Evolutionary conservation across 2,329 filamentous ascomycete species (phyloP), one percentile per base, ranked within the genome.

Genomic region (Hymenoscyphus fructigenus): DNA sequence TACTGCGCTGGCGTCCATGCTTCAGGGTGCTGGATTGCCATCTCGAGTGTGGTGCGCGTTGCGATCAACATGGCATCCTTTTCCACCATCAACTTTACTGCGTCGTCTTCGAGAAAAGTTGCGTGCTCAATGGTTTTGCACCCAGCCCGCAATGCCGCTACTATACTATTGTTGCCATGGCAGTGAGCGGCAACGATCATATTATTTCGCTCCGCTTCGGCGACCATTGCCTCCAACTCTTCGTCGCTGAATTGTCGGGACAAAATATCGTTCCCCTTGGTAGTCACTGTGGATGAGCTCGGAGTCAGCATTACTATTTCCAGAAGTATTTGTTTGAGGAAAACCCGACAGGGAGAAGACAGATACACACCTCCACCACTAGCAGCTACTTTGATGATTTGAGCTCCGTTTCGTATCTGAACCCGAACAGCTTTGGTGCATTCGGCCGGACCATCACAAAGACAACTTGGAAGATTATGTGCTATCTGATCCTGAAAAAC

Each of bases 91-190:
- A 80, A 63, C 17, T 75, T 75, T 5, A 78, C 74, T 10, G 75
- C 77, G 71, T 83, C 81, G 47, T 81, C 76, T 68, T 83, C 80
- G 2, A 82, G 65, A 66, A 79, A 83, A 60, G 75, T 80, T 38
- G 79, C 81, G 68, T 84, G 81, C 68, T 83, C 82, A 64, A 84
- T 80, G 20, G 77, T 82, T 66, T 74, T 77, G 41, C 78, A 77
- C 5, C 82, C 81, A 0, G 79, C 79, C 20, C 73, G 69, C 10
- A 83, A 69, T 0, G 79, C 79, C 1, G 79, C 78, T 70, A 82
- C 72, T 59, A 84, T 83, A 3, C 81, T 80, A 2, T 75, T 73
- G 68, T 82, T 82, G 38, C 81, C 81, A 62, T 82, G 80, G 34
- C 76, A 78, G 64, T 82, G 80, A 2, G 78, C 78, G 1, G 79